phyloP scores from a whole-genome alignment of 352 stramenopile species.

The Pseudoperonospora humuli region DNA sequence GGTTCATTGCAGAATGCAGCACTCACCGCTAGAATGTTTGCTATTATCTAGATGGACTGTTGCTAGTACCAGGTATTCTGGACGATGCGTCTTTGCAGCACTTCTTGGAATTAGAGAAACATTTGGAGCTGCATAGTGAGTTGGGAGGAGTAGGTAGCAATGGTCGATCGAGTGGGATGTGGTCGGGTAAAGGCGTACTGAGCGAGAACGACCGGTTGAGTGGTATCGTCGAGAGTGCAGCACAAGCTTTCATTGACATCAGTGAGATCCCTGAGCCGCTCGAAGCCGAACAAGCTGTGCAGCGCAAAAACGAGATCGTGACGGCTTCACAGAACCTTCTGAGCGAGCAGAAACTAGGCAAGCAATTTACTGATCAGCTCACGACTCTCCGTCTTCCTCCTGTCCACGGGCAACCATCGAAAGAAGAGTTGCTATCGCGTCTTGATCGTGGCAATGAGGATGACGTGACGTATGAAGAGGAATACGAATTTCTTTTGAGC shows the following conservation, averaged over 20 bases:
- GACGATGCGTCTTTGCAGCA: conserved; percentile 70
- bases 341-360: conserved; percentile 42
- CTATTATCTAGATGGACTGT: conserved; percentile 32
- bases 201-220: conserved; percentile 74
- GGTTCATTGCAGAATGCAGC: background rate
- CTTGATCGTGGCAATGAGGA: conserved; percentile 40
- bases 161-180: conserved; percentile 37
- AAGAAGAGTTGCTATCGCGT: conserved; percentile 39
- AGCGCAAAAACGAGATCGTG: conserved; percentile 75
- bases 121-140: conserved; percentile 57
- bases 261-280: conserved; percentile 74
- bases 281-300: conserved; percentile 63
- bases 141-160: conserved; percentile 33
- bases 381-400: conserved; percentile 35
- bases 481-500: conserved; percentile 39
- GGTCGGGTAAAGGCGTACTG: conserved; percentile 44
- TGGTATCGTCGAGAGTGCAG: conserved; percentile 66
- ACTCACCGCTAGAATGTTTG: background rate
- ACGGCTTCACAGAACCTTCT: conserved; percentile 37
- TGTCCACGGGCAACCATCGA: conserved; percentile 20
- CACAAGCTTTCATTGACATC: conserved; percentile 78
- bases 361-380: conserved; percentile 45
- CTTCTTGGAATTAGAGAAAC: conserved; percentile 76
- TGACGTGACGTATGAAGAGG: conserved; percentile 45
- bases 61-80: conserved; percentile 64